phyloP scores from a whole-genome alignment of 164 flowering plant species.

The Protea cynaroides region DNA sequence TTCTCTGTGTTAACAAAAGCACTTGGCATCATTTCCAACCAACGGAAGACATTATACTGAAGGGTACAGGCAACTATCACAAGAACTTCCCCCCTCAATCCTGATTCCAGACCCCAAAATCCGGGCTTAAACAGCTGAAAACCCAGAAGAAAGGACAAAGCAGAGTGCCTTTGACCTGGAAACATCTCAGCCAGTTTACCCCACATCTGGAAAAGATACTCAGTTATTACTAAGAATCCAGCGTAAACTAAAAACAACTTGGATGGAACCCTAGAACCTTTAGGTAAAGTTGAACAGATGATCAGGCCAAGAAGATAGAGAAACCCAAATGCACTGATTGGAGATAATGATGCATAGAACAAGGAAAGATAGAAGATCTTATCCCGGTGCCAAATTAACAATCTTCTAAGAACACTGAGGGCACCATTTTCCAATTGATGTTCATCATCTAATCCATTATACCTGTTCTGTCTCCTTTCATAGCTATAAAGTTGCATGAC shows the following conservation, averaged over 20 bases:
- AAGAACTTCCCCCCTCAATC: slow-evolving; percentile 81
- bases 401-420: slow-evolving; percentile 55
- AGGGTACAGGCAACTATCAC: slow-evolving; percentile 86
- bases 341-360: slow-evolving; percentile 83
- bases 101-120: slow-evolving; percentile 82
- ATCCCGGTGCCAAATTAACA: slow-evolving; percentile 82
- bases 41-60: slow-evolving; percentile 82
- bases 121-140: slow-evolving; percentile 54
- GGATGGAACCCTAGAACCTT: slow-evolving; percentile 75
- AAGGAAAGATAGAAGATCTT: slow-evolving; percentile 65
- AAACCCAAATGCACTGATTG: slow-evolving; percentile 84
- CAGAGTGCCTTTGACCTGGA: slow-evolving; percentile 74
- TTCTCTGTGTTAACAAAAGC: slow-evolving; percentile 29
- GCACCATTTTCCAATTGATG: slow-evolving; percentile 37
- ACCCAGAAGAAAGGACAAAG: slow-evolving; percentile 57
- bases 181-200: slow-evolving; percentile 81
- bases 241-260: slow-evolving; percentile 66
- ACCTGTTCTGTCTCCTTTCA: slow-evolving; percentile 86
- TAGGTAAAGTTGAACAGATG: slow-evolving; percentile 63
- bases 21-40: slow-evolving; percentile 75
- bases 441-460: slow-evolving; percentile 22
- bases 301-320: slow-evolving; percentile 76
- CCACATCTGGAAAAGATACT: slow-evolving; percentile 94
- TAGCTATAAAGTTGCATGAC: slow-evolving; percentile 99
- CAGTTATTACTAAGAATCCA: slow-evolving; percentile 62